These are phyloP conservation scores for Fusarium dlaminii DNA, from an alignment of 2,329 filamentous ascomycete species.

Conservation along the genomic window DNA sequence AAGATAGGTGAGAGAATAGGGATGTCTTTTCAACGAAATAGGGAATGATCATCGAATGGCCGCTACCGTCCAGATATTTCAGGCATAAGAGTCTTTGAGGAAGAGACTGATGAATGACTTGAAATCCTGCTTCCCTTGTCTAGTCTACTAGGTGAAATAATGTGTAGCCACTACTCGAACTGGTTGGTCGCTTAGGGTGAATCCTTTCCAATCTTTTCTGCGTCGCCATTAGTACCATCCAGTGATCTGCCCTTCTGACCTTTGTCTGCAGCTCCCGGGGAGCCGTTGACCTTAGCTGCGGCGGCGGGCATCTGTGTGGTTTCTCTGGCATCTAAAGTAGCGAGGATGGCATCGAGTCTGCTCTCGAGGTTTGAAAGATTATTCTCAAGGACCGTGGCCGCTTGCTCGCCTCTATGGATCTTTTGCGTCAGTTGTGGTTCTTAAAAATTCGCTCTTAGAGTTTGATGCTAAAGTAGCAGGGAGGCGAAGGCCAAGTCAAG, in stretches of 20 bases:
- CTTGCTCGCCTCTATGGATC: constrained; percentile 60
- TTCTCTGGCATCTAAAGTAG: constrained; percentile 53
- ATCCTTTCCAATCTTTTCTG: constrained; percentile 4
- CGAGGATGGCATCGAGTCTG: constrained; percentile 65
- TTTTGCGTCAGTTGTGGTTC: constrained; percentile 28
- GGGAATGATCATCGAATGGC: neutral
- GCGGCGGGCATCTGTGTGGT: neutral
- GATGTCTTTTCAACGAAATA: neutral
- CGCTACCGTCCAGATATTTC: constrained; percentile 1
- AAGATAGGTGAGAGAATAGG: neutral
- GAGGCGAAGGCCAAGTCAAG: neutral
- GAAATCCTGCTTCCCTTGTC: neutral
- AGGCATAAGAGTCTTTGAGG: constrained; percentile 4
- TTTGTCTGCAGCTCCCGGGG: neutral
- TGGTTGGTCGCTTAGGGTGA: neutral
- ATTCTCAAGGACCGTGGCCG: constrained; percentile 62
- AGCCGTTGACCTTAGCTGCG: neutral
- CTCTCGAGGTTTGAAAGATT: constrained; percentile 62
- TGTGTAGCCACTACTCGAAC: neutral
- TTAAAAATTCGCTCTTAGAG: neutral
- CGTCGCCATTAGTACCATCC: constrained; percentile 1
- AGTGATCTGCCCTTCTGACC: neutral
- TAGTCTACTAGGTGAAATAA: neutral
- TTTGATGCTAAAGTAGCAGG: neutral
- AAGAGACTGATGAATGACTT: constrained; percentile 2